phyloP scores from a whole-genome alignment of 2,329 filamentous ascomycete genomes.

The Ceratocystis ficicola region DNA sequence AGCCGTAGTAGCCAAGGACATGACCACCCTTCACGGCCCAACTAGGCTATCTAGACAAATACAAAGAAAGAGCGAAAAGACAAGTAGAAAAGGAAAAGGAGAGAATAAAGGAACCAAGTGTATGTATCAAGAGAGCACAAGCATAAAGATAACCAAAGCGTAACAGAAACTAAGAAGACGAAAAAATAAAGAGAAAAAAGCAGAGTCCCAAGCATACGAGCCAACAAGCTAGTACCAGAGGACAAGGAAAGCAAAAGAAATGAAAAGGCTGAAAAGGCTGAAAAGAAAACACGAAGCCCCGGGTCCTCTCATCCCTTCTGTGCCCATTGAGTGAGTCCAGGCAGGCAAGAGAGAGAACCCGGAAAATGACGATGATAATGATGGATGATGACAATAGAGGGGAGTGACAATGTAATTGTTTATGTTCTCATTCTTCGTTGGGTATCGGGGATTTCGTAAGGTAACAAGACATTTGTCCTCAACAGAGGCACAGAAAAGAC shows the following conservation, averaged over 20 bases:
- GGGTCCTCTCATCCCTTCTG: background rate
- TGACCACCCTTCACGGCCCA: too few relatives aligned
- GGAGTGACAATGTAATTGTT: background rate
- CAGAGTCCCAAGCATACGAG: background rate
- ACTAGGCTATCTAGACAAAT: background rate
- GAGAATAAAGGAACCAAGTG: background rate
- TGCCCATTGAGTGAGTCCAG: background rate
- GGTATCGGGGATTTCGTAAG: constrained; percentile 20
- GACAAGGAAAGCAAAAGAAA: background rate
- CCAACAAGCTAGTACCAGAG: background rate
- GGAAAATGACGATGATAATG: background rate
- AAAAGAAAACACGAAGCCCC: background rate
- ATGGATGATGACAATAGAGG: background rate
- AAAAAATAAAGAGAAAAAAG: background rate
- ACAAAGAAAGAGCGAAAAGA: too few relatives aligned
- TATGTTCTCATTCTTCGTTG: constrained; percentile 20
- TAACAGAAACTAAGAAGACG: background rate
- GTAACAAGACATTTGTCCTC: constrained; percentile 7
- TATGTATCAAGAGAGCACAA: background rate
- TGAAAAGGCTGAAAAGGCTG: background rate
- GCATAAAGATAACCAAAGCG: background rate
- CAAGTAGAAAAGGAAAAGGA: too few relatives aligned
- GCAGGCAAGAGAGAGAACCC: background rate
- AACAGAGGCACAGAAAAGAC: constrained; percentile 11
- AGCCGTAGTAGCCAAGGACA: background rate